These are phyloP conservation scores for Globisporangium cylindrosporum DNA, from an alignment of 352 stramenopile species.

Conservation along the genomic window DNA sequence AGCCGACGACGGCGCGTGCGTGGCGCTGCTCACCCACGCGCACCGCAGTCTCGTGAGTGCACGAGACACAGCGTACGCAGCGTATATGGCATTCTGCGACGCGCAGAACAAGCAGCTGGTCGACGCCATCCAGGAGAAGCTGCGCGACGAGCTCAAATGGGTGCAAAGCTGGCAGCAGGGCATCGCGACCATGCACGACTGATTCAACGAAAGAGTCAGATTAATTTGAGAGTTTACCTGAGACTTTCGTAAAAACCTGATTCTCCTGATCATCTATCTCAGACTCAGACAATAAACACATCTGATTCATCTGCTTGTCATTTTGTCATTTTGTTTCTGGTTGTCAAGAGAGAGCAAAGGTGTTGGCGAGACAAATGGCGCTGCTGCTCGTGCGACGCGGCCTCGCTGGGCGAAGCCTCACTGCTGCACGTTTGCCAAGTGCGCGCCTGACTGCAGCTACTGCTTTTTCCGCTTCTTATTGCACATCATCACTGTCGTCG, in stretches of 20 bases:
- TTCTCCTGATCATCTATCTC: too few relatives aligned
- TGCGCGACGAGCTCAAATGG: conserved; percentile 63
- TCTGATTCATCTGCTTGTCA: too few relatives aligned
- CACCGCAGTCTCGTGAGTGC: conserved; percentile 50
- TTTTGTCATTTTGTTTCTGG: not conserved
- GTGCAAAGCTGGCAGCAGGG: conserved; percentile 43
- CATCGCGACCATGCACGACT: conserved; percentile 29
- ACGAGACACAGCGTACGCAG: conserved; percentile 40
- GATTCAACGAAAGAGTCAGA: not conserved
- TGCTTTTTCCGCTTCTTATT: not conserved
- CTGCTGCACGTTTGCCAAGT: not conserved
- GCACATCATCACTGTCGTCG: not conserved
- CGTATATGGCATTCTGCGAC: conserved; percentile 31
- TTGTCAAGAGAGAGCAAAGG: not conserved
- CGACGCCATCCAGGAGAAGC: conserved; percentile 31
- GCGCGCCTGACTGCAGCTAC: not conserved
- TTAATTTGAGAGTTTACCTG: not conserved
- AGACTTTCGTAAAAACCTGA: not conserved
- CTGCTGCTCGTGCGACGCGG: not conserved
- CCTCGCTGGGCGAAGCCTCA: not conserved
- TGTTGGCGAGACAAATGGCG: not conserved
- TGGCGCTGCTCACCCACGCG: conserved; percentile 51
- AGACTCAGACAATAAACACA: too few relatives aligned
- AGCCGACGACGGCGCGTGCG: conserved; percentile 32
- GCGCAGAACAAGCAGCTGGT: conserved; percentile 20